phyloP scores from a whole-genome alignment of 2,329 filamentous ascomycete genomes.

The Aspergillus sp. region DNA sequence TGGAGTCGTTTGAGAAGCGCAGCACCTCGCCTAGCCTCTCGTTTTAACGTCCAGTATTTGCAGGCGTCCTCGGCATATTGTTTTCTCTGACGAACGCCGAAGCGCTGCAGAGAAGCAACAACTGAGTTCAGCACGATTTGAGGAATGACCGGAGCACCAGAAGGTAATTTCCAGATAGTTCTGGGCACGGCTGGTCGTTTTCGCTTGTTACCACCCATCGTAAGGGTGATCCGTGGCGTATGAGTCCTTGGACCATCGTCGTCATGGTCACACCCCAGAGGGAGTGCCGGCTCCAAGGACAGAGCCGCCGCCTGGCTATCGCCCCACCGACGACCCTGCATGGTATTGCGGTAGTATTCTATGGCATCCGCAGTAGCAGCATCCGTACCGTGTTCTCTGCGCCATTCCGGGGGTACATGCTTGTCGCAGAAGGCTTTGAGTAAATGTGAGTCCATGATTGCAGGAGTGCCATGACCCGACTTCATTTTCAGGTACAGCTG shows the following conservation, averaged over 20 bases:
- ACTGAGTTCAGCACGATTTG: conserved; percentile 84
- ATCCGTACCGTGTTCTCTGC: conserved; percentile 79
- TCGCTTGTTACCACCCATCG: conserved; percentile 58
- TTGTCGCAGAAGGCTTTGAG: conserved; percentile 96
- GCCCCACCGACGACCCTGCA: conserved; percentile 88
- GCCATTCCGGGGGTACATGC: conserved; percentile 87
- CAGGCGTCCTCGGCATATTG: conserved; percentile 92
- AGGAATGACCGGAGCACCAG: conserved; percentile 91
- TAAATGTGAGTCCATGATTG: conserved; percentile 75
- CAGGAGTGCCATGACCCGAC: conserved; percentile 75
- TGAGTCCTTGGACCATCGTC: conserved; percentile 40
- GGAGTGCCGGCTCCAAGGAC: conserved; percentile 72
- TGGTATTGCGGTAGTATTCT: conserved; percentile 83
- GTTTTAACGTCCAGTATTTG: conserved; percentile 96
- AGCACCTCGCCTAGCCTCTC: conserved; percentile 86
- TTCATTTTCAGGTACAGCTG: conserved; percentile 96
- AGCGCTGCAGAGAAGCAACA: conserved; percentile 77
- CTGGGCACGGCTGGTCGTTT: conserved; percentile 58
- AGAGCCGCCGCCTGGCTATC: conserved; percentile 83
- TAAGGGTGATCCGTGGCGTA: conserved; percentile 54
- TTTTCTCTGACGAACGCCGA: conserved; percentile 81
- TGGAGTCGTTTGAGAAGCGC: conserved; percentile 90
- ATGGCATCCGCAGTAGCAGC: conserved; percentile 79
- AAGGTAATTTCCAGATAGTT: conserved; percentile 85
- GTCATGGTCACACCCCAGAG: conserved; percentile 55